phyloP scores from a whole-genome alignment of 2,329 filamentous ascomycete species.

The Claviceps quebecensis region DNA sequence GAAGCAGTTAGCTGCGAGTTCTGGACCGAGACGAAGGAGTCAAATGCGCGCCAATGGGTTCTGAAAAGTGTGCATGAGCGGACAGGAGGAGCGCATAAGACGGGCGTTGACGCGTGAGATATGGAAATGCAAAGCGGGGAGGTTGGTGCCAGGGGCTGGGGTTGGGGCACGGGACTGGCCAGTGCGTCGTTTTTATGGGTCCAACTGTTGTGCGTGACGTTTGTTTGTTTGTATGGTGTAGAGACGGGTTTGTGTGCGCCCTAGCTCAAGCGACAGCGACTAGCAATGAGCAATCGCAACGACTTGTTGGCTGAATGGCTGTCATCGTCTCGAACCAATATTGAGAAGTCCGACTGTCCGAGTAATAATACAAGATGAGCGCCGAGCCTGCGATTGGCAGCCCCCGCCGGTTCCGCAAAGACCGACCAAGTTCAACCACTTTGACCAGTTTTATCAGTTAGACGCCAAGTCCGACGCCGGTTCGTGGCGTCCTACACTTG shows the following conservation, averaged over 20 bases:
- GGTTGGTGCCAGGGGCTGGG: not conserved
- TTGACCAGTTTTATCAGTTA: not conserved
- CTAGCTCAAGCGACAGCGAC: not conserved
- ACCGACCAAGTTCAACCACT: not conserved
- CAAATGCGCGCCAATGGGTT: conserved; percentile 5
- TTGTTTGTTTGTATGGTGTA: not conserved
- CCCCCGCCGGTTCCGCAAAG: not conserved
- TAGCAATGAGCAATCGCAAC: not conserved
- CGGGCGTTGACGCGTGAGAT: conserved; percentile 9
- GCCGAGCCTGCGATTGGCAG: not conserved
- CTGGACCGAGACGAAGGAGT: conserved; percentile 1
- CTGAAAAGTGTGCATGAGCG: conserved; percentile 6
- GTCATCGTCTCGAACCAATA: not conserved
- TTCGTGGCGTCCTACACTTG: not conserved
- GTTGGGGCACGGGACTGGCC: not conserved
- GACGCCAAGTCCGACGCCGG: not conserved
- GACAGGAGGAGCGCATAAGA: conserved; percentile 5
- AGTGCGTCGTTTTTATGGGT: conserved; percentile 3
- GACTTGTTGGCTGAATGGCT: not conserved
- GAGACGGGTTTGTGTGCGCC: not conserved
- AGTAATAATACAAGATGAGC: not conserved
- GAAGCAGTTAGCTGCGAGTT: conserved; percentile 7
- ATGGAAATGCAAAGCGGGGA: conserved; percentile 14
- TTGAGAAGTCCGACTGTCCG: not conserved
- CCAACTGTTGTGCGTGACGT: conserved; percentile 1